These are phyloP conservation scores for Suhomyces pyralidae DNA, from an alignment of 805 yeast species.

Conservation along the genomic window DNA sequence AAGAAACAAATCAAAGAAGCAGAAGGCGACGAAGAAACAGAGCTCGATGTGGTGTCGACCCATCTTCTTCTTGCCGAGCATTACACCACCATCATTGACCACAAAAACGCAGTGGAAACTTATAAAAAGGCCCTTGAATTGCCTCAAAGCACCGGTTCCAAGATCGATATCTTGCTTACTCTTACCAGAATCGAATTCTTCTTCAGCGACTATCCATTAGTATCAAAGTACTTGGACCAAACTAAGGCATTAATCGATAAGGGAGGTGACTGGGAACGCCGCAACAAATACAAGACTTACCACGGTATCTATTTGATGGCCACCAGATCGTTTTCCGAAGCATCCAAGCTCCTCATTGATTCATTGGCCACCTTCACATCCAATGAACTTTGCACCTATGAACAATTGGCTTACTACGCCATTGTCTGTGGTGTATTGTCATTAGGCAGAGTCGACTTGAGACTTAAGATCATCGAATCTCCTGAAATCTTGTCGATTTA, in stretches of 20 bases:
- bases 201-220: constrained; percentile 70
- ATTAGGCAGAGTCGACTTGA: constrained; percentile 79
- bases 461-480: constrained; percentile 81
- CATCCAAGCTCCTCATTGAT: constrained; percentile 81
- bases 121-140: constrained; percentile 70
- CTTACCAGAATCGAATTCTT: constrained; percentile 88
- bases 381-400: constrained; percentile 83
- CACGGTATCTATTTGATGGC: constrained; percentile 80
- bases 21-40: constrained; percentile 78
- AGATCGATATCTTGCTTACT: constrained; percentile 81
- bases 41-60: constrained; percentile 71
- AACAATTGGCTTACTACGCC: constrained; percentile 85
- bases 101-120: constrained; percentile 61
- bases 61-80: constrained; percentile 84
- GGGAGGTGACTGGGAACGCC: constrained; percentile 99
- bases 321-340: constrained; percentile 80
- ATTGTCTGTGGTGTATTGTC: constrained; percentile 83
- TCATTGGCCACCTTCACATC: constrained; percentile 94
- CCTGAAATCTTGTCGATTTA: constrained; percentile 86
- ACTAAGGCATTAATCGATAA: constrained; percentile 78
- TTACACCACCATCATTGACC: constrained; percentile 82
- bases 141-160: constrained; percentile 84
- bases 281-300: constrained; percentile 91
- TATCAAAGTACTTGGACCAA: constrained; percentile 69
- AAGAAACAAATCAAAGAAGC: constrained; percentile 52